These are phyloP conservation scores for Dalbergia cochinchinensis DNA, from an alignment of 306 rosid genomes.

Conservation along the genomic window DNA sequence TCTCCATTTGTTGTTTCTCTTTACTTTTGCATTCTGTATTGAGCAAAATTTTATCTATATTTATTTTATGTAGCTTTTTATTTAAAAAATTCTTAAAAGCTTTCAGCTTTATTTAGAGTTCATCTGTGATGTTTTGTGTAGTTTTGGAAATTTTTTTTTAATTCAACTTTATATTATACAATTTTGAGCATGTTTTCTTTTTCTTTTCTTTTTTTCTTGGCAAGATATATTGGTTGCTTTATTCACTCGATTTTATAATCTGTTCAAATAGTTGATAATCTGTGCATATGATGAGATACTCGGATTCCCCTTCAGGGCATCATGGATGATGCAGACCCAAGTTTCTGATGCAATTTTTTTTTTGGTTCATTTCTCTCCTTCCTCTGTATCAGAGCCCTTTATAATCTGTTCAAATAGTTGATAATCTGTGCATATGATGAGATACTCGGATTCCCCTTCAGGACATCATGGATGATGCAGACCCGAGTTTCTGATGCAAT, in stretches of 20 bases:
- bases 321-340: slow-evolving; percentile 71
- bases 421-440: slow-evolving; percentile 54
- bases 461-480: slow-evolving; percentile 69
- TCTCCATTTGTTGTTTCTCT: background rate
- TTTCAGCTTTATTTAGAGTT: background rate
- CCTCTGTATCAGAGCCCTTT: too few species aligned
- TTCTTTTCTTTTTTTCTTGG: too few species aligned
- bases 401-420: background rate
- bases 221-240: background rate
- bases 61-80: background rate
- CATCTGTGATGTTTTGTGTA: background rate
- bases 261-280: background rate
- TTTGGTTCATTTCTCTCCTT: too few species aligned
- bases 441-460: slow-evolving; percentile 83
- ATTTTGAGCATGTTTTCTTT: background rate
- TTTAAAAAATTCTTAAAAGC: background rate
- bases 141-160: background rate
- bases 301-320: slow-evolving; percentile 82
- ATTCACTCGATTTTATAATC: background rate
- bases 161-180: background rate
- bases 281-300: slow-evolving; percentile 63
- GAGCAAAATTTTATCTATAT: background rate
- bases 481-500: slow-evolving; percentile 73
- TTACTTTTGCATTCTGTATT: background rate
- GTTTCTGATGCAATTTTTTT: slow-evolving; percentile 62